These are phyloP conservation scores for Lasiosphaeris hirsuta DNA, from an alignment of 495 filamentous ascomycete species.

Conservation along the genomic window DNA sequence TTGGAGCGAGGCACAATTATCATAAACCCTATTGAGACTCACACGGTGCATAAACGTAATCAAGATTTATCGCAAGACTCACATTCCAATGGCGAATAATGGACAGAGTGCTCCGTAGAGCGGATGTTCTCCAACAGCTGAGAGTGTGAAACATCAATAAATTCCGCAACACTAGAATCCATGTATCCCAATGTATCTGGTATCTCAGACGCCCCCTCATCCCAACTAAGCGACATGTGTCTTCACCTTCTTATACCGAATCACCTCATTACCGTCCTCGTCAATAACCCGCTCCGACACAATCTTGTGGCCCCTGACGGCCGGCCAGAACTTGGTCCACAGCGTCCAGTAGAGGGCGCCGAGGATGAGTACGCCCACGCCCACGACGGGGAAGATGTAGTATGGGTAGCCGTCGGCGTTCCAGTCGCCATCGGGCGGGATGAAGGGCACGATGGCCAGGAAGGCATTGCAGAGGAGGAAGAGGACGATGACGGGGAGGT, in stretches of 20 bases:
- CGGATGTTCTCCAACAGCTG: no score
- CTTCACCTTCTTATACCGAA: slow-evolving; percentile 34
- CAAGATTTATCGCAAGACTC: no score
- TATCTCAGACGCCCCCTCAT: not conserved
- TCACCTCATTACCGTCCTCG: slow-evolving; percentile 46
- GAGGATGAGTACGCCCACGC: slow-evolving; percentile 43
- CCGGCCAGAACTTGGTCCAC: slow-evolving; percentile 50
- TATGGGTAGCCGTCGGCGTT: slow-evolving; percentile 50
- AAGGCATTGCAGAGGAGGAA: slow-evolving; percentile 49
- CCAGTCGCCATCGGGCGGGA: slow-evolving; percentile 49
- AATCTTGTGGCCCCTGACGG: slow-evolving; percentile 48
- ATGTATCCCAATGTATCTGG: no score
- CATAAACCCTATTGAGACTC: no score
- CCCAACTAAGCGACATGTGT: slow-evolving; percentile 9
- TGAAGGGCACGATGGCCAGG: slow-evolving; percentile 49
- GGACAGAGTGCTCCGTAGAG: no score
- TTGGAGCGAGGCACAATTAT: no score
- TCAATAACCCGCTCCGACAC: slow-evolving; percentile 40
- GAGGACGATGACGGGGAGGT: slow-evolving; percentile 43
- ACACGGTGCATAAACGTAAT: no score
- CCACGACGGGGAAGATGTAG: slow-evolving; percentile 52
- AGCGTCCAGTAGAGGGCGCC: slow-evolving; percentile 50
- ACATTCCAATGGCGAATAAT: no score
- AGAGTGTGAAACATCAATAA: no score
- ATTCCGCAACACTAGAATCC: no score